phyloP scores from a whole-genome alignment of 78 protist species.

The Reticulomyxa filosa region DNA sequence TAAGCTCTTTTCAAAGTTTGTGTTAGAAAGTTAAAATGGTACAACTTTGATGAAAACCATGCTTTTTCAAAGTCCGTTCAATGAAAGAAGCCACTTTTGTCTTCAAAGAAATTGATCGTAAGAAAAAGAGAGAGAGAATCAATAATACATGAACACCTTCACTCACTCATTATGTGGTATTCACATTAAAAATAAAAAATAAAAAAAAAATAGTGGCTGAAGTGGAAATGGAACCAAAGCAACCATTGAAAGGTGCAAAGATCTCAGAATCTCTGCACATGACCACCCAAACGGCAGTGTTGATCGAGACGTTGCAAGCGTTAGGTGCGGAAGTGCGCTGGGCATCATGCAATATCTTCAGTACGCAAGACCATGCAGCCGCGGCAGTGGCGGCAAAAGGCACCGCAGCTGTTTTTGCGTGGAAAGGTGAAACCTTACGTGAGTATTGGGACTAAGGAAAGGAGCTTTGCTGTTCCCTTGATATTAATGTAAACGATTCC shows the following conservation, averaged over 20 bases:
- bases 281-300: conserved; percentile 97
- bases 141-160: too few species aligned
- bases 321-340: conserved; percentile 92
- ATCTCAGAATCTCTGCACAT: conserved; percentile 96
- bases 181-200: too few species aligned
- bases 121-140: too few species aligned
- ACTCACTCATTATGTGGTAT: too few species aligned
- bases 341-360: conserved; percentile 98
- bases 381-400: conserved; percentile 69
- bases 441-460: conserved; percentile 83
- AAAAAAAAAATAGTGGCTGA: too few species aligned
- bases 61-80: too few species aligned
- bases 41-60: too few species aligned
- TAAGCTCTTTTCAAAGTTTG: too few species aligned
- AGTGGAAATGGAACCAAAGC: conserved; percentile 75
- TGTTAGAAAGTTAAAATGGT: too few species aligned
- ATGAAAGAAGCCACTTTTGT: too few species aligned
- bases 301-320: conserved; percentile 85
- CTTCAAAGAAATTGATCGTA: too few species aligned
- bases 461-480: conserved; percentile 79
- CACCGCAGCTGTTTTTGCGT: conserved; percentile 53
- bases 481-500: conserved; percentile 97
- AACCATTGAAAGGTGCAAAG: conserved; percentile 81
- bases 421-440: conserved; percentile 96
- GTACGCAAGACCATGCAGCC: conserved; percentile 98